phyloP scores from a whole-genome alignment of 768 basidiomycete species.

The Pleurotus ostreatus region DNA sequence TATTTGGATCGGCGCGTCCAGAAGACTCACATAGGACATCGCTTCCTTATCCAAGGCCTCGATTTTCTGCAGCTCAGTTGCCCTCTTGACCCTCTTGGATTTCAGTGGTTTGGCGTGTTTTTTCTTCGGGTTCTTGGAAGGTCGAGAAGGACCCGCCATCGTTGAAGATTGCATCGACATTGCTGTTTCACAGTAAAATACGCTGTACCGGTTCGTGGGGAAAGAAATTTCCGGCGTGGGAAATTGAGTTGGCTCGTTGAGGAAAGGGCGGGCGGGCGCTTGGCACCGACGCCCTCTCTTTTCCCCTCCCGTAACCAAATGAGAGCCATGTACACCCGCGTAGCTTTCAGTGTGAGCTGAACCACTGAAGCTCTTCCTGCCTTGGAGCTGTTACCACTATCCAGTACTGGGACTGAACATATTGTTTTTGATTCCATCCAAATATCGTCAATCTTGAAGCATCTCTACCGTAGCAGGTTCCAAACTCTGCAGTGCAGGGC shows the following conservation, averaged over 20 bases:
- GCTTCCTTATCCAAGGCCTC: constrained; percentile 28
- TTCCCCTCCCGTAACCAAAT: no score
- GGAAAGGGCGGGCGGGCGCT: background rate
- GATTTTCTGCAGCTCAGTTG: constrained; percentile 31
- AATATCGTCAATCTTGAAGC: no score
- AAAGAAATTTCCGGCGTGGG: background rate
- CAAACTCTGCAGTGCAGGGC: no score
- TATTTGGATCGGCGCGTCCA: background rate
- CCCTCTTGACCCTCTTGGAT: constrained; percentile 23
- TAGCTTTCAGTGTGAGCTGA: no score
- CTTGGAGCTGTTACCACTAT: no score
- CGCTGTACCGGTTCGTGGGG: background rate
- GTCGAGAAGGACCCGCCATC: constrained; percentile 15
- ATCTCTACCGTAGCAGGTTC: no score
- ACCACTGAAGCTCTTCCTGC: no score
- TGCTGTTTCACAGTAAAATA: background rate
- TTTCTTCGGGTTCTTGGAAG: constrained; percentile 2
- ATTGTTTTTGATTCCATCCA: no score
- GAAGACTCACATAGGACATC: constrained; percentile 32
- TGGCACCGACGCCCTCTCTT: no score
- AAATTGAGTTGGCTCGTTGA: background rate
- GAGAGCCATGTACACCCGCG: no score
- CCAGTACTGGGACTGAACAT: no score
- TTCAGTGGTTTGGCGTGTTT: background rate
- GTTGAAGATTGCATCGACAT: background rate